Evolutionary conservation across 1,284 basidiomycete genomes (phyloP), one percentile per base, ranked within the genome.

Genomic region (Caloboletus inedulis): DNA sequence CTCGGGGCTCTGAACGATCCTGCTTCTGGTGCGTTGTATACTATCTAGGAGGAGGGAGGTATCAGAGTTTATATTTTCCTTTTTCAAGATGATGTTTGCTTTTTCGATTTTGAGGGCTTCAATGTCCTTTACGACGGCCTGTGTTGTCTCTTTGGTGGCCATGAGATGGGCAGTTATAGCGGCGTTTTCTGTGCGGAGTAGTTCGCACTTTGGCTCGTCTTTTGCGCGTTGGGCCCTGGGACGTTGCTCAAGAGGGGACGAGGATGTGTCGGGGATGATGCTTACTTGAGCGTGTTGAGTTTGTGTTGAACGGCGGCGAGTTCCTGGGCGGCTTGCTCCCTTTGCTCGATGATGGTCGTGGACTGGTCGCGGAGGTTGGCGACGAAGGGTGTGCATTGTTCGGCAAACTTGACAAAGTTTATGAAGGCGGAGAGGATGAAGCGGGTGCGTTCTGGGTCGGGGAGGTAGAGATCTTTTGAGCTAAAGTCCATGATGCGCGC

Each of bases 361-460:
- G 85, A 82, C 43, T 77, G 74, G 13, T 84, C 77, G 27, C 81
- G 77, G n/a, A 91, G 70, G 14, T 79, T 75, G 46, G 74, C 74
- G 18, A 89, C 73, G 52, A 86, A 82, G 2, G 77, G 69, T 35
- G 78, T 76, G 58, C 85, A 85, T 59, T 91, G 86, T 58, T 88
- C 84, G 27, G 84, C 85, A 68, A 95, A 96, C 70, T 92, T 92
- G 66, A 92, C 82, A 69, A 94, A 93, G 72, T 97, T 97, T 75
- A 95, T 87, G 57, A 97, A 87, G 0, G 88, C 93, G 36, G 90
- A 91, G 53, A 97, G 77, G 40, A 90, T 77, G 44, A 79, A 76
- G 14, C 85, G 75, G 0, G 91, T 88, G 23, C 92, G 81, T 31
- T 82, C 77, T 19, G 82, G 73, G 25, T 89, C 86, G 1, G 93